A percentile compares a stretch with the other conserved stretches of the same genome.
These are phyloP conservation scores for Termitomyces sp. DNA, from an alignment of 768 basidiomycete genomes.

Conservation along the genomic window DNA sequence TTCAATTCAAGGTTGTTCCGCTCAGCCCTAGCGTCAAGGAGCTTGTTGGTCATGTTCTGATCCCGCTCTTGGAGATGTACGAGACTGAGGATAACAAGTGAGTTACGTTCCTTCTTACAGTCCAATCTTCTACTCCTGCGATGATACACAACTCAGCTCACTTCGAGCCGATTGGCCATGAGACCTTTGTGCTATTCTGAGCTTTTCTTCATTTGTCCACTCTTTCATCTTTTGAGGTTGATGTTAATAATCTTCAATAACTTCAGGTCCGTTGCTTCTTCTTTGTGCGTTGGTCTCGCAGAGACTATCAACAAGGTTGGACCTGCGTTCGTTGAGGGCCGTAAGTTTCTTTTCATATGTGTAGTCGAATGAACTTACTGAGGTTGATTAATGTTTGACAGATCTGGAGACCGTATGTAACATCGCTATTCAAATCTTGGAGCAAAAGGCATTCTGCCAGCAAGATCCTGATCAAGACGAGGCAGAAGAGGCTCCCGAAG, in stretches of 20 bases:
- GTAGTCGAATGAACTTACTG: background rate
- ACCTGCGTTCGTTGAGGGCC: constrained; percentile 74
- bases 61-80: constrained; percentile 82
- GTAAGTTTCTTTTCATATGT: constrained; percentile 41
- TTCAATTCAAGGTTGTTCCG: constrained; percentile 33
- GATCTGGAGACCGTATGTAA: constrained; percentile 76
- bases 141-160: constrained; percentile 77
- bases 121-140: constrained; percentile 17
- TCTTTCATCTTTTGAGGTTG: background rate
- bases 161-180: constrained; percentile 65
- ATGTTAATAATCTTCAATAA: constrained; percentile 22
- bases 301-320: constrained; percentile 93
- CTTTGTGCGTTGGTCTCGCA: constrained; percentile 83
- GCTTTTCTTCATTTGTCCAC: constrained; percentile 28
- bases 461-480: constrained; percentile 94
- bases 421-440: constrained; percentile 81
- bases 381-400: constrained; percentile 23
- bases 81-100: constrained; percentile 96
- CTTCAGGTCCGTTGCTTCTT: constrained; percentile 80
- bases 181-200: constrained; percentile 40
- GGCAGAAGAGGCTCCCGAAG: constrained; percentile 79
- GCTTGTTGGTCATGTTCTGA: constrained; percentile 72
- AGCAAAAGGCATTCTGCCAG: constrained; percentile 95
- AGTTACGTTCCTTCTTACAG: constrained; percentile 31
- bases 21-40: constrained; percentile 71